Evolutionary conservation across 306 rosid species (phyloP).

Genomic region (Herpetospermum pedunculosum): DNA sequence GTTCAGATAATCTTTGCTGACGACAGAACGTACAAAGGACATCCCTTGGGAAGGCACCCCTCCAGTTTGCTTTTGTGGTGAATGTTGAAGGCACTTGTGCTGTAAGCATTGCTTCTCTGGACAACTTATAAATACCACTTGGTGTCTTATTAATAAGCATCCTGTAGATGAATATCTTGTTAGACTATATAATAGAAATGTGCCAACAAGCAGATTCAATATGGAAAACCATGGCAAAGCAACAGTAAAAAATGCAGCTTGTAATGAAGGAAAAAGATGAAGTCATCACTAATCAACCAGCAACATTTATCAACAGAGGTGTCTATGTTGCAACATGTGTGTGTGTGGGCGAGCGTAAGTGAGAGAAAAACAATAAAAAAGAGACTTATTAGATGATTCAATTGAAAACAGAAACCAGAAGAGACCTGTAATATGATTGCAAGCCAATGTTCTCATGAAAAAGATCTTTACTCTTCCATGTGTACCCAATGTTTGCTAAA

Average conservation of each 20-base stretch:
- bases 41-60: constrained; percentile 77
- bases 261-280: not conserved
- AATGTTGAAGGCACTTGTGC: constrained; percentile 66
- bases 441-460: constrained; percentile 53
- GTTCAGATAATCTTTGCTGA: constrained; percentile 72
- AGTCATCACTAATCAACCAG: not conserved
- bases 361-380: not conserved
- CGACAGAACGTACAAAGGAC: constrained; percentile 72
- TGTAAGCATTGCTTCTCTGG: constrained; percentile 64
- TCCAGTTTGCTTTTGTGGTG: constrained; percentile 76
- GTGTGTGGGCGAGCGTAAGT: not conserved
- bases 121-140: constrained; percentile 69
- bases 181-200: constrained; percentile 15
- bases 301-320: not conserved
- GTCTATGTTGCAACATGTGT: not conserved
- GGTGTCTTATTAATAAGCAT: constrained; percentile 80
- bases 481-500: constrained; percentile 72
- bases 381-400: not conserved
- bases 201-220: not conserved
- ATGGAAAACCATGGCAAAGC: not conserved
- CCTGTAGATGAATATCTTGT: constrained; percentile 36
- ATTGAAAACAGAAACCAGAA: constrained; percentile 6
- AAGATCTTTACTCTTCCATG: constrained; percentile 63
- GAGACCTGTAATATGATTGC: constrained; percentile 75
- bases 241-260: not conserved